Evolutionary conservation across 2,329 filamentous ascomycete species (phyloP).

Genomic region (Talaromyces sp.): DNA sequence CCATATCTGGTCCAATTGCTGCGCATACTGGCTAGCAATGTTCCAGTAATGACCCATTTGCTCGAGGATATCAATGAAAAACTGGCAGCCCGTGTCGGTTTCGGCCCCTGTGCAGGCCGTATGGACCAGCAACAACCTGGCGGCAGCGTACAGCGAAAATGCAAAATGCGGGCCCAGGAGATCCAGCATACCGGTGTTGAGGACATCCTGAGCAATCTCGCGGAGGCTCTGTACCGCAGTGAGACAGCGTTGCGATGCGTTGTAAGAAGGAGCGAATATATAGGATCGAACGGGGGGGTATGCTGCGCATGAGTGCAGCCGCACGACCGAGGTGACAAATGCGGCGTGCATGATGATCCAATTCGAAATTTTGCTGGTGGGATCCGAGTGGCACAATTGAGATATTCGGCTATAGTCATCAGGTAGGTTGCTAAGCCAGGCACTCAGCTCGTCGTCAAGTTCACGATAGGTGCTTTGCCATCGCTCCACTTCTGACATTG

Average conservation of each 20-base stretch:
- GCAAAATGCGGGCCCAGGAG: conserved; percentile 86
- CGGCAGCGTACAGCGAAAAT: conserved; percentile 87
- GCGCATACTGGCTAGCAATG: conserved; percentile 69
- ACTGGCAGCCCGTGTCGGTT: conserved; percentile 69
- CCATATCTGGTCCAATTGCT: conserved; percentile 59
- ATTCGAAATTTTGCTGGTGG: conserved; percentile 64
- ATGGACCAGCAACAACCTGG: conserved; percentile 78
- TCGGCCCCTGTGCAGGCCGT: conserved; percentile 82
- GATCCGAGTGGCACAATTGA: conserved; percentile 62
- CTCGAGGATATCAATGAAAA: conserved; percentile 74
- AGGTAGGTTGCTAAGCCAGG: conserved; percentile 79
- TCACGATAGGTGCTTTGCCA: conserved; percentile 85
- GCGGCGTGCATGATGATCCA: conserved; percentile 90
- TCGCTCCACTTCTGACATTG: conserved; percentile 73
- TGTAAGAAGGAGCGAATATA: conserved; percentile 84
- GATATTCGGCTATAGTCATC: conserved; percentile 69
- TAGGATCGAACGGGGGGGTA: conserved; percentile 84
- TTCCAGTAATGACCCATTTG: conserved; percentile 81
- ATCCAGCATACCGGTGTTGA: conserved; percentile 65
- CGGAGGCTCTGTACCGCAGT: conserved; percentile 77
- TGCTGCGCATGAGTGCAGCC: conserved; percentile 83
- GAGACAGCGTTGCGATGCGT: conserved; percentile 75
- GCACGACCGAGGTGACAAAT: conserved; percentile 65
- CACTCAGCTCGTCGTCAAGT: conserved; percentile 70
- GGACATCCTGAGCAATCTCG: conserved; percentile 70